Evolutionary conservation across 2,329 filamentous ascomycete species (phyloP).

Genomic region (Polychaeton citri): DNA sequence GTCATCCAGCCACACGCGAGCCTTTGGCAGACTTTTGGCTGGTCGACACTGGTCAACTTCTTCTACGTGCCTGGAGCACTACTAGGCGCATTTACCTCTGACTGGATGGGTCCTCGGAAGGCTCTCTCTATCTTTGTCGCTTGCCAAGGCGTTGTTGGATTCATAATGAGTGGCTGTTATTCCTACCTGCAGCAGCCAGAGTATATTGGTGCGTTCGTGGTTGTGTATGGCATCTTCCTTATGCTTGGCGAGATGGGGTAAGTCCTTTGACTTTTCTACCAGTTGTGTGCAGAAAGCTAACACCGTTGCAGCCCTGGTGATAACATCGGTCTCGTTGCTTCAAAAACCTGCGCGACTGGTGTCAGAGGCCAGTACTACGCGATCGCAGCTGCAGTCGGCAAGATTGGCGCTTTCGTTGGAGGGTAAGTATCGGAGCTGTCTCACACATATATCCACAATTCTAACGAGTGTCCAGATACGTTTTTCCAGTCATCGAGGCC

Average conservation of each 20-base stretch:
- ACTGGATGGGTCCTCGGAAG: conserved; percentile 65
- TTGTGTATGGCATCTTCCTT: conserved; percentile 67
- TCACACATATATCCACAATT: too few relatives aligned
- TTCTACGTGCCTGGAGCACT: conserved; percentile 81
- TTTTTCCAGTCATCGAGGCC: conserved; percentile 52
- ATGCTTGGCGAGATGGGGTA: conserved; percentile 65
- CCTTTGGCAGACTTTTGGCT: conserved; percentile 69
- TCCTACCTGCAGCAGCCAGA: conserved; percentile 48
- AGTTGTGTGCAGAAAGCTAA: too few relatives aligned
- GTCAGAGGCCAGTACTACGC: conserved; percentile 64
- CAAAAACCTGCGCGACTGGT: conserved; percentile 77
- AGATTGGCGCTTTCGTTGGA: conserved; percentile 68
- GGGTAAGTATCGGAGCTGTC: too few relatives aligned
- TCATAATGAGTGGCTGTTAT: conserved; percentile 79
- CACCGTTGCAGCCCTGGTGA: conserved; percentile 68
- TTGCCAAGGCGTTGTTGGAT: conserved; percentile 65
- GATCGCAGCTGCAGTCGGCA: conserved; percentile 59
- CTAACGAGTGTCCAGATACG: too few relatives aligned
- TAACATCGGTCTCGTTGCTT: conserved; percentile 75
- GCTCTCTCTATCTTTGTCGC: conserved; percentile 59
- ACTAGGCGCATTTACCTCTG: conserved; percentile 61
- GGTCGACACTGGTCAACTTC: conserved; percentile 76
- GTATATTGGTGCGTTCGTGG: conserved; percentile 62
- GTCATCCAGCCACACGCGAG: conserved; percentile 46
- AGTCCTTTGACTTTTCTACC: too few relatives aligned